These are phyloP conservation scores for Pseudogymnoascus sp. DNA, from an alignment of 2,329 filamentous ascomycete species.

Conservation along the genomic window DNA sequence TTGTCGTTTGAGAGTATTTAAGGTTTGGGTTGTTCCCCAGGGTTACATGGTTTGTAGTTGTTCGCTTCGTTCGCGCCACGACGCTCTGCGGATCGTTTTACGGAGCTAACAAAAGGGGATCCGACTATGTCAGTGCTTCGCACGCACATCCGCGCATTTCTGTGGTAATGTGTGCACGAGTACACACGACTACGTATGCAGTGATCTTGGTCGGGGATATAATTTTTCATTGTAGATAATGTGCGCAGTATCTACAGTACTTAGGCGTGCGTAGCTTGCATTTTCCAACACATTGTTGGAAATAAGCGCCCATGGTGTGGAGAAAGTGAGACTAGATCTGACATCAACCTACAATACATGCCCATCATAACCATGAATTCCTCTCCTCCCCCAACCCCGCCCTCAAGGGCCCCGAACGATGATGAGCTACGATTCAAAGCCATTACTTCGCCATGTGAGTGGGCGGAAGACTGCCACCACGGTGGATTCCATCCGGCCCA, in stretches of 20 bases:
- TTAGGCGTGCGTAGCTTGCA: not conserved
- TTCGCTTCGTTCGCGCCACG: not conserved
- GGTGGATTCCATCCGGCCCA: conserved; percentile 37
- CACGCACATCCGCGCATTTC: not conserved
- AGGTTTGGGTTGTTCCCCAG: conserved; percentile 7
- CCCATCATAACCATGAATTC: not conserved
- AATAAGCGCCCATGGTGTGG: not conserved
- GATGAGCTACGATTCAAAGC: not conserved
- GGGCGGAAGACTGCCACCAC: conserved; percentile 14
- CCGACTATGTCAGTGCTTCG: not conserved
- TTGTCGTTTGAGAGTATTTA: not conserved
- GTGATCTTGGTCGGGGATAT: not conserved
- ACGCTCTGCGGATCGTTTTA: not conserved
- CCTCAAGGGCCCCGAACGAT: not conserved
- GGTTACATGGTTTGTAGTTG: conserved; percentile 1
- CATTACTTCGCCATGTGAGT: not conserved
- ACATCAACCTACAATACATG: not conserved
- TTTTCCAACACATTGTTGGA: not conserved
- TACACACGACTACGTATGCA: not conserved
- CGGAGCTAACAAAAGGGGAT: not conserved
- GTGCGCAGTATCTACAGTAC: not conserved
- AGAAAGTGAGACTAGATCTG: not conserved
- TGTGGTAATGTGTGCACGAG: not conserved
- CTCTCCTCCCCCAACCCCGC: not conserved
- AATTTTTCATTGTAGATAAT: not conserved